These are phyloP conservation scores for Aspergillus sp. DNA, from an alignment of 2,329 filamentous ascomycete species.

Conservation along the genomic window DNA sequence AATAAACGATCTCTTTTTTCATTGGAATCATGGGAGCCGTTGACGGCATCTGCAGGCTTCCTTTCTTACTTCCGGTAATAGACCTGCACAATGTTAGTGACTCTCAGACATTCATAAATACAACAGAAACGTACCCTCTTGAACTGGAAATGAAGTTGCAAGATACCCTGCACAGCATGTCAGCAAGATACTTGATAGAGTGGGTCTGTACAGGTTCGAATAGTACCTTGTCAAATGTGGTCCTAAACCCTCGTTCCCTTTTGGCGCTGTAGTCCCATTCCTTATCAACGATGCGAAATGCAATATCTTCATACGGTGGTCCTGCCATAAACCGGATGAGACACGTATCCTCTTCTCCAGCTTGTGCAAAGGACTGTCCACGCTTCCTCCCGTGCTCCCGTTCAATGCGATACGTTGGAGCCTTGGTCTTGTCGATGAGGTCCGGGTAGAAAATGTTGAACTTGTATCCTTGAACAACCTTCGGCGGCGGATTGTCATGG, in stretches of 20 bases:
- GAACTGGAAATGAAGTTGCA: constrained; percentile 97
- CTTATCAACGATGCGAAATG: constrained; percentile 93
- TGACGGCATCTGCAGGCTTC: constrained; percentile 1
- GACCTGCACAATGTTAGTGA: constrained; percentile 24
- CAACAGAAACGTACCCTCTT: constrained; percentile 63
- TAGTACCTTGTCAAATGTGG: constrained; percentile 92
- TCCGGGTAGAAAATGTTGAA: constrained; percentile 99
- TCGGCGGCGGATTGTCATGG: constrained; percentile 93
- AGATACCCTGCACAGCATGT: constrained; percentile 58
- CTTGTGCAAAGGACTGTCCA: constrained; percentile 85
- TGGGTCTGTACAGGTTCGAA: not conserved
- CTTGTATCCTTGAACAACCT: constrained; percentile 97
- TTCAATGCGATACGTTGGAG: constrained; percentile 92
- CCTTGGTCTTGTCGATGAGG: constrained; percentile 86
- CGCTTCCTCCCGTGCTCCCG: constrained; percentile 81
- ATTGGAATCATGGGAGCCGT: constrained; percentile 4
- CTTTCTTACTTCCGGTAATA: constrained; percentile 42
- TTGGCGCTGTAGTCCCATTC: constrained; percentile 99
- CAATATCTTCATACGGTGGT: constrained; percentile 91
- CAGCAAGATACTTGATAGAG: not conserved
- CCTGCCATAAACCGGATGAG: constrained; percentile 92
- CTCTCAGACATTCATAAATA: not conserved
- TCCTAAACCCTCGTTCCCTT: constrained; percentile 86
- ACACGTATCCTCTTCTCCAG: constrained; percentile 94
- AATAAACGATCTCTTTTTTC: not conserved